Conservation (phyloP, 1,284 basidiomycete genomes). For the Ustilago tritici region DNA sequence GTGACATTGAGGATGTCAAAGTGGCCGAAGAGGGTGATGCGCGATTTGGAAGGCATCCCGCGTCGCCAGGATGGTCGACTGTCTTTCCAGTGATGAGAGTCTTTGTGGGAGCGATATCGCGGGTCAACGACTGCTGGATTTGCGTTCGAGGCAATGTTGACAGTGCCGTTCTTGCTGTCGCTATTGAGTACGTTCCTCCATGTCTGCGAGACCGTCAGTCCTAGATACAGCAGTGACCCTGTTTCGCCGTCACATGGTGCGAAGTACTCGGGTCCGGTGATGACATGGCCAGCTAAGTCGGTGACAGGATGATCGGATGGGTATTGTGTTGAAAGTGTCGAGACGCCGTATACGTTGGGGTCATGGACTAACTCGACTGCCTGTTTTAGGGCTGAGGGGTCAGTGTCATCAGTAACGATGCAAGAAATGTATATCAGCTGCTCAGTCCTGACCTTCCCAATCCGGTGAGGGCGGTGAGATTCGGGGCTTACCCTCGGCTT, state of each 20-base stretch:
- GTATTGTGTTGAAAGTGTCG: slow-evolving; percentile 53
- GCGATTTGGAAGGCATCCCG: slow-evolving; percentile 66
- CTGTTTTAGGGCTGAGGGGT: slow-evolving; percentile 29
- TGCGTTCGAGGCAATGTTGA: slow-evolving; percentile 56
- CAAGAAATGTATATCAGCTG: too few species aligned
- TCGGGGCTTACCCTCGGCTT: slow-evolving; percentile 9
- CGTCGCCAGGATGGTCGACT: slow-evolving; percentile 61
- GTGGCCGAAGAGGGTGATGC: slow-evolving; percentile 62
- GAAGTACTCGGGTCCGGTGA: slow-evolving; percentile 64
- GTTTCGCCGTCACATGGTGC: slow-evolving; percentile 56
- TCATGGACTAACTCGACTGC: slow-evolving; percentile 41
- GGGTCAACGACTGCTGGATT: slow-evolving; percentile 54
- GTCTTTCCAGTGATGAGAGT: slow-evolving; percentile 44
- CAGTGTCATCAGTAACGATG: not conserved
- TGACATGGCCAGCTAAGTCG: slow-evolving; percentile 41
- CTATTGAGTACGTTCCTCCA: slow-evolving; percentile 62
- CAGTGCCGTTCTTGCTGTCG: slow-evolving; percentile 49
- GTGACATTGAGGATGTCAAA: slow-evolving; percentile 47
- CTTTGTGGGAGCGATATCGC: slow-evolving; percentile 38
- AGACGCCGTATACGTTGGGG: slow-evolving; percentile 54
- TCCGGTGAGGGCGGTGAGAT: not conserved
- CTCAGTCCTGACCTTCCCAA: not conserved
- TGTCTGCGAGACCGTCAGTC: slow-evolving; percentile 64
- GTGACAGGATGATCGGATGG: slow-evolving; percentile 33
- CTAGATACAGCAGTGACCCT: slow-evolving; percentile 65